Base-by-base conservation (phyloP, 1,139 yeast species). In the Hyphopichia wangnamkhiaoensis region DNA sequence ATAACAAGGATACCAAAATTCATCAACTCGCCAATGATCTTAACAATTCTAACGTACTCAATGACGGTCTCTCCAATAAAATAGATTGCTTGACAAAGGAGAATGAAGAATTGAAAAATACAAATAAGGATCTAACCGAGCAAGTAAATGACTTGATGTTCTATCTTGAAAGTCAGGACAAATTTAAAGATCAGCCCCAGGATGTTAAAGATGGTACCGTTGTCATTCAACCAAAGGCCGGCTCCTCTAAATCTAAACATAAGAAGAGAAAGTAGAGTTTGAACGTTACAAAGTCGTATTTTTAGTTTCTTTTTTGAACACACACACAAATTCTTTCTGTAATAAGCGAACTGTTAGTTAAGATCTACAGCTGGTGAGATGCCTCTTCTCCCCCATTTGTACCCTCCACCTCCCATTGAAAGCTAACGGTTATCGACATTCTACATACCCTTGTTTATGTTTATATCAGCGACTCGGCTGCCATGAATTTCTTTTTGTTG, bases 141-240 rank as follows among this genome's bases (percentile, higher is more conserved):
- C 94, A 88, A 57, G 80, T 85, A 3, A 76, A 74, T 29, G 96
- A 90, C 57, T 61, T 90, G 42, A 86, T 89, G 96, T 84, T 87
- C 48, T 87, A 73, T 55, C 65, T 89, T 37, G 94, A 86, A 45
- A 76, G 86, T 3, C 86, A 78, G 54, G 85, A 82, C 41, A 85
- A 82, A 58, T 76, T 88, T 50, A 77, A 82, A 50, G 76, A 81
- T 53, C 84, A 87, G 18, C 74, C 80, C 2, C 84, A 83, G 14
- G 91, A 83, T 32, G 82, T 84, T 12, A 78, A 70, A 47, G 84
- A 88, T 45, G 95, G 95, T 0, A 78, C 82, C 2, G 65, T 86
- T 0, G 70, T 84, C 2, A 58, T 73, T 27, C 68, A 65, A 40
- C 56, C 51, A 29, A 24, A 16, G n/a, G 26, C 58, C n/a, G 18